A percentile compares a stretch with the other conserved stretches of the same genome.
Conservation (phyloP, 2,329 filamentous ascomycete species). For the Berkeleyomyces rouxiae region DNA sequence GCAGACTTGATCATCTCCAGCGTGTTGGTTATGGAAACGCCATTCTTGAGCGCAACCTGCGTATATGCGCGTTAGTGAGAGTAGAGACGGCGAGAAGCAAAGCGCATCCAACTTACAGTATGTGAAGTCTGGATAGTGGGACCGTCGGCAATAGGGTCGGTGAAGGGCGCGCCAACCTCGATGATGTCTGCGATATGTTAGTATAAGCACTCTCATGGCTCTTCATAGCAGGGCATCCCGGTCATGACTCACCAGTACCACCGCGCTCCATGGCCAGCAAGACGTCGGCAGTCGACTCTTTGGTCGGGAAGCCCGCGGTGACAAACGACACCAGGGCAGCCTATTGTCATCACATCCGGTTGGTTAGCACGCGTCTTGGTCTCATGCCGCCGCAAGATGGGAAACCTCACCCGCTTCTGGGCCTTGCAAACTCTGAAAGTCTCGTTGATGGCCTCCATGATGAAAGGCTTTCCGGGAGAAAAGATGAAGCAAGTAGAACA, state of each 20-base stretch:
- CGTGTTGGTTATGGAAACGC: conserved; percentile 64
- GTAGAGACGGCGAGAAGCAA: conserved; percentile 10
- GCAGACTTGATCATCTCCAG: conserved; percentile 74
- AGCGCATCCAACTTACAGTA: conserved; percentile 31
- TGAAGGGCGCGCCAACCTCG: conserved; percentile 91
- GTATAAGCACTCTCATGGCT: not conserved
- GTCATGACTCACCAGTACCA: conserved; percentile 38
- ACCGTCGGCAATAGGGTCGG: conserved; percentile 93
- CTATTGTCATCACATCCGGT: conserved; percentile 24
- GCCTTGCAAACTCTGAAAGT: conserved; percentile 45
- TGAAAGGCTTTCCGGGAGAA: conserved; percentile 15
- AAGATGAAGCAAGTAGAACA: not conserved
- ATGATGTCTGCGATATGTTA: conserved; percentile 48
- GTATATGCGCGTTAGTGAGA: conserved; percentile 16
- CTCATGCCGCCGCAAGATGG: not conserved
- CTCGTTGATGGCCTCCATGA: conserved; percentile 41
- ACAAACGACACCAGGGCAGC: conserved; percentile 88
- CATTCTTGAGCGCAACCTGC: conserved; percentile 62
- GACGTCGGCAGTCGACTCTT: conserved; percentile 68
- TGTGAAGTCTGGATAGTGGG: conserved; percentile 94
- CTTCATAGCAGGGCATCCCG: conserved; percentile 35
- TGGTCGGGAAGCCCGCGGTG: conserved; percentile 77
- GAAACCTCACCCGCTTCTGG: conserved; percentile 34
- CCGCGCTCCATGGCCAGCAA: conserved; percentile 82
- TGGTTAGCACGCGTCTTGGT: not conserved